Base-by-base conservation (phyloP, 345 rosid species). In the Aquilaria yunnanensis region DNA sequence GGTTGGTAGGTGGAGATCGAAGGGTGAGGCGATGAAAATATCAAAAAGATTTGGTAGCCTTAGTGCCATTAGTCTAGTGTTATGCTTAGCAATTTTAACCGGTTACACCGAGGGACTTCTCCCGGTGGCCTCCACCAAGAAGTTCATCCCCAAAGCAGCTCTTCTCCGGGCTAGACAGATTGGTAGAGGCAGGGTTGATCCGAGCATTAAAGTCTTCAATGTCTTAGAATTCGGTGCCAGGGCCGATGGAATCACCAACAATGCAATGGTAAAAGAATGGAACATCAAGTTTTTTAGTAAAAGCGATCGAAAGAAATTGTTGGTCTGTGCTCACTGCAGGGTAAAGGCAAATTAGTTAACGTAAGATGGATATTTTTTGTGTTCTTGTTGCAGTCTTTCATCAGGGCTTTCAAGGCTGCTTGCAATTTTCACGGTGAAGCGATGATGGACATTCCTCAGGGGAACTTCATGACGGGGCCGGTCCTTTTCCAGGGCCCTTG, bases 401-500 rank as follows among this genome's bases (percentile, higher is more conserved):
- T 30, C 37, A 66, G 57, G 51, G 6, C 69, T 3, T 66, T 66
- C 51, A 52, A 58, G 37, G 57, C 57, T 13, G 69, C 69, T 4
- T 66, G 69, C 50, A 66, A 66, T 51, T 66, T 50, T 56, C 41
- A 34, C 51, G 69, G 62, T 14, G 31, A 58, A 50, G 69, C 69
- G 0, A 58, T 66, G 63, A 50, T 58, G 63, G 69, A 50, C 10
- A 58, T 66, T 29, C 69, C 69, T 29, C 29, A 13, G 0, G 69
- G 69, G 2, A 6, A 37, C 10, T 66, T 66, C 57, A 47, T 66
- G 8, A 58, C 45, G 2, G 63, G 64, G 29, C 59, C 59, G 2
- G 70, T 59, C 41, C 10, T 59, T 31, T 59, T 67, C 41, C n/a
- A 49, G 32, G 70, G 70, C 3, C 70, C 70, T 8, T 67, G 70